phyloP scores from a whole-genome alignment of 1,284 basidiomycete genomes.

The Gomphus sp. region DNA sequence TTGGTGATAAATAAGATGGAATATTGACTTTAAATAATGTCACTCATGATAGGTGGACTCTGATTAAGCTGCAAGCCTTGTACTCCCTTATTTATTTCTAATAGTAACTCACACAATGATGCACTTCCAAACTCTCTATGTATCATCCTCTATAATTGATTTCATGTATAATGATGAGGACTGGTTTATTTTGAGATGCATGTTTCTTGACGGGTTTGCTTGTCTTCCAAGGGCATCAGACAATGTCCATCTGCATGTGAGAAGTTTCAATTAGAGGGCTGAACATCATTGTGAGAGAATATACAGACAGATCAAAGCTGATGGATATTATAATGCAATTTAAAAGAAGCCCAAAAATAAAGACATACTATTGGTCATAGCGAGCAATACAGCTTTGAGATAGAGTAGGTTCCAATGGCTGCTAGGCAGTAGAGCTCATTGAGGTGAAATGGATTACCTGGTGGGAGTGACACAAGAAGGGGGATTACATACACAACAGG shows the following conservation, averaged over 20 bases:
- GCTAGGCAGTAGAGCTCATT: not conserved
- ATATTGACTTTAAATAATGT: not conserved
- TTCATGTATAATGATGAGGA: conserved; percentile 16
- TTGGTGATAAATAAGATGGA: not conserved
- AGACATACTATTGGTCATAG: conserved; percentile 19
- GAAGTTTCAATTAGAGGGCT: not conserved
- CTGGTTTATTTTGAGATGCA: conserved; percentile 15
- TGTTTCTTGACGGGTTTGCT: conserved; percentile 15
- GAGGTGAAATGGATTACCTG: not conserved
- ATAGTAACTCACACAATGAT: conserved; percentile 14
- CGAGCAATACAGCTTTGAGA: conserved; percentile 15
- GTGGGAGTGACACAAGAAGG: no score
- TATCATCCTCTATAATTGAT: conserved; percentile 17
- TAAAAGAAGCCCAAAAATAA: not conserved
- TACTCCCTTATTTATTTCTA: conserved; percentile 16
- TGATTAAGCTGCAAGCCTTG: conserved; percentile 12
- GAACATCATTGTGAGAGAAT: not conserved
- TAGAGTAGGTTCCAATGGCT: not conserved
- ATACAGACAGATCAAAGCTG: not conserved
- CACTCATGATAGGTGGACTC: conserved; percentile 9
- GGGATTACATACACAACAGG: no score
- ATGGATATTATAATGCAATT: not conserved
- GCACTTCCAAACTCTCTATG: conserved; percentile 17
- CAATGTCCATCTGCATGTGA: conserved; percentile 15
- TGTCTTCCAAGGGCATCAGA: conserved; percentile 17